Conservation (phyloP, 352 stramenopile species). For the Pythium dissotocum region DNA sequence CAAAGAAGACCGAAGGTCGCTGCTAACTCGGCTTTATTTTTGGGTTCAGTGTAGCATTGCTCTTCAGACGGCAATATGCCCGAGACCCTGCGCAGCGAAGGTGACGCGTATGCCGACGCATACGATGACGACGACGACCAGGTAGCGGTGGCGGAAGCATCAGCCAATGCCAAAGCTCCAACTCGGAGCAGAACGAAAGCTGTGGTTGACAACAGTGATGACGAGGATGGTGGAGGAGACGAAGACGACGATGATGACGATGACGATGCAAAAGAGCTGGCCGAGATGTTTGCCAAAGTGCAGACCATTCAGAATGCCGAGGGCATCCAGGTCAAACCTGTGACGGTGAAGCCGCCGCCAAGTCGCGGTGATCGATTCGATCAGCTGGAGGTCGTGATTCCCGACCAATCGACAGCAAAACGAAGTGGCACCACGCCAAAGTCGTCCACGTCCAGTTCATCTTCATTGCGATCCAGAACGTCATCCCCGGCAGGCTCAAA, state of each 20-base stretch:
- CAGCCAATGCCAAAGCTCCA: not conserved
- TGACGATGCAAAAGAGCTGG: constrained; percentile 58
- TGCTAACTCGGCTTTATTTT: not conserved
- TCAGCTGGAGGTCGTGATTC: constrained; percentile 19
- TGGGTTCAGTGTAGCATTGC: not conserved
- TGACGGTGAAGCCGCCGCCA: constrained; percentile 11
- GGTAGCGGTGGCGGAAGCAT: not conserved
- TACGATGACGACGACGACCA: constrained; percentile 42
- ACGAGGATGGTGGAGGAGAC: constrained; percentile 12
- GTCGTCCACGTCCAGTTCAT: constrained; percentile 1
- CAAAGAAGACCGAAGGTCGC: too few relatives aligned
- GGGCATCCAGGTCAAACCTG: constrained; percentile 25
- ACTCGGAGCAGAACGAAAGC: not conserved
- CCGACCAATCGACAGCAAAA: constrained; percentile 16
- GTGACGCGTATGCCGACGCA: constrained; percentile 9
- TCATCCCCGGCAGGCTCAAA: constrained; percentile 15
- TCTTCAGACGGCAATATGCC: constrained; percentile 8
- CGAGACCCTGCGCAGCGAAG: not conserved
- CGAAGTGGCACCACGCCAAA: constrained; percentile 4
- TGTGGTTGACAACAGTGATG: not conserved
- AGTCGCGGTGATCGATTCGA: constrained; percentile 14
- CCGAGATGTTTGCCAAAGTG: constrained; percentile 76
- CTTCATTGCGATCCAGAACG: constrained; percentile 12
- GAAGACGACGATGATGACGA: constrained; percentile 38
- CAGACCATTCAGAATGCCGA: constrained; percentile 61